A percentile compares a stretch with the other conserved stretches of the same genome.
Evolutionary conservation across 108 stramenopile genomes (phyloP).

Genomic region (Chaetoceros tenuissimus): DNA sequence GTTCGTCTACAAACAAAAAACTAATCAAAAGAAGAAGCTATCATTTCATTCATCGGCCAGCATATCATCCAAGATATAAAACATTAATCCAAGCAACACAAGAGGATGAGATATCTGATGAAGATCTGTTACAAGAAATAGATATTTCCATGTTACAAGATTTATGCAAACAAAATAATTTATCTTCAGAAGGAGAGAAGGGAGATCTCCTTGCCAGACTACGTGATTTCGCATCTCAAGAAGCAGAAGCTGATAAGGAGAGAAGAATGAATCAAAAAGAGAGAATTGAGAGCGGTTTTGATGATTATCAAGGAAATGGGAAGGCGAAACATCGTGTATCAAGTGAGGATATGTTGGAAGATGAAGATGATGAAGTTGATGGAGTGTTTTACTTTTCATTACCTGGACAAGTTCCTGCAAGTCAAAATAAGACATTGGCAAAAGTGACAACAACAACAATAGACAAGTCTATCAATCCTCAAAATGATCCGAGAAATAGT

Average conservation of each 20-base stretch:
- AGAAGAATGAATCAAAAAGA: slow-evolving; percentile 27
- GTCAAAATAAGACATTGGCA: slow-evolving; percentile 8
- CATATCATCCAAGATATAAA: no score
- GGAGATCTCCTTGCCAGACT: slow-evolving; percentile 44
- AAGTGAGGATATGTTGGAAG: slow-evolving; percentile 16
- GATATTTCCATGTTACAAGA: slow-evolving; percentile 38
- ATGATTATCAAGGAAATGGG: slow-evolving; percentile 26
- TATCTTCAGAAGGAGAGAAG: slow-evolving; percentile 52
- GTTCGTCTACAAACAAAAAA: no score
- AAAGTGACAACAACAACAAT: slow-evolving; percentile 12
- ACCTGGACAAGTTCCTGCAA: background rate
- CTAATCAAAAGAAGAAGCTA: no score
- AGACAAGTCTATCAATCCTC: slow-evolving; percentile 2
- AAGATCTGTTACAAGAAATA: slow-evolving; percentile 41
- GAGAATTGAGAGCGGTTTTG: slow-evolving; percentile 46
- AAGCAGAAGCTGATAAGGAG: slow-evolving; percentile 39
- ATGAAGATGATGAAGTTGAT: slow-evolving; percentile 30
- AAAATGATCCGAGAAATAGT: slow-evolving; percentile 5
- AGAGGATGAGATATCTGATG: no score
- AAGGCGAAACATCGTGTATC: slow-evolving; percentile 37
- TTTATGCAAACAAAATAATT: slow-evolving; percentile 49
- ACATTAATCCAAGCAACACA: no score
- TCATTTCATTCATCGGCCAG: no score
- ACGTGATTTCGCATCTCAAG: slow-evolving; percentile 40
- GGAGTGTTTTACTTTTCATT: slow-evolving; percentile 41